Percentiles rank a stretch among this genome's conserved stretches.
Evolutionary conservation across 1,284 basidiomycete species (phyloP).

Genomic region (Pseudozyma flocculosa): DNA sequence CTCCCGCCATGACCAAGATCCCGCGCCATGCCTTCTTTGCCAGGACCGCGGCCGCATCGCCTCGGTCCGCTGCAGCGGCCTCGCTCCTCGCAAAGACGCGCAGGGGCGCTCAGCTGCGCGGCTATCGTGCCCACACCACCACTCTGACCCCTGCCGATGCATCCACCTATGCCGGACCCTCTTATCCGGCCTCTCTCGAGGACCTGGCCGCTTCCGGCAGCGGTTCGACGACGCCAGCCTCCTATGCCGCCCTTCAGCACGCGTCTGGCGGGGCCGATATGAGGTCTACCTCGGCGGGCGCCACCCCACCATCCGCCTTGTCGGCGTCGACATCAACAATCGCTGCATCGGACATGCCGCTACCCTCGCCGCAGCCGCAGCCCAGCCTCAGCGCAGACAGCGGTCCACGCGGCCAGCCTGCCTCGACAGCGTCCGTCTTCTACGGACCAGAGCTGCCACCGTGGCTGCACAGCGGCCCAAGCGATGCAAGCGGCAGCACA

Average conservation of each 20-base stretch:
- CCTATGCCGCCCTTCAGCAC: background rate
- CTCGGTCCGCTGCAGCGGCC: background rate
- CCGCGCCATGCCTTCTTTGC: conserved; percentile 38
- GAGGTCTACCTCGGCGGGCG: no score
- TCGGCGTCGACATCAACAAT: conserved; percentile 1
- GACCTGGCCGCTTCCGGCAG: background rate
- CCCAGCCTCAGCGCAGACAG: no score
- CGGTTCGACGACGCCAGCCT: background rate
- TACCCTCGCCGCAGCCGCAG: no score
- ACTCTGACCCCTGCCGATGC: background rate
- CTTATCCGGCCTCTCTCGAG: conserved; percentile 1
- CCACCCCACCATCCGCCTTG: background rate
- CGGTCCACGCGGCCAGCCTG: no score
- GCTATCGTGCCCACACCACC: conserved; percentile 10
- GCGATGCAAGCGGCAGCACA: no score
- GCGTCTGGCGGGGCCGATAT: no score
- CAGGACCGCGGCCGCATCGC: conserved; percentile 26
- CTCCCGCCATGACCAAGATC: conserved; percentile 29
- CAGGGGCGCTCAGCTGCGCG: conserved; percentile 20
- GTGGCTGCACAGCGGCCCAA: no score
- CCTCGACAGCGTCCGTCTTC: no score
- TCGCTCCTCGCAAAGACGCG: conserved; percentile 17
- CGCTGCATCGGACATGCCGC: background rate
- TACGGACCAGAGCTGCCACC: no score
- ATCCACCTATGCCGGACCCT: background rate